Evolutionary conservation across 352 stramenopile species (phyloP).

Genomic region (Thalassiosira mediterranea): DNA sequence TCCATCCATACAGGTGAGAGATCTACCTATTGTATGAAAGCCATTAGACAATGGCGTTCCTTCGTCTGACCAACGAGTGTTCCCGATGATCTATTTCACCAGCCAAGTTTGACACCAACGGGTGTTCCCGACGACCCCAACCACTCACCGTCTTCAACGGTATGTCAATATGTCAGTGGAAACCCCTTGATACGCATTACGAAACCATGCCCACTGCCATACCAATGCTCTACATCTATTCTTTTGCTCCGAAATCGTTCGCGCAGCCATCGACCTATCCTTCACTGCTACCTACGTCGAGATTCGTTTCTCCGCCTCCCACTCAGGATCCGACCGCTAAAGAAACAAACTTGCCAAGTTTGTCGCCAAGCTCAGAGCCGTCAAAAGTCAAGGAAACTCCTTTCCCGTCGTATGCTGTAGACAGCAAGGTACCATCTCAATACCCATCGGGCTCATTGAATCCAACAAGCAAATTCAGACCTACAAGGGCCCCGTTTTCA

Average conservation of each 20-base stretch:
- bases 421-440: background rate
- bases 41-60: background rate
- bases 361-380: background rate
- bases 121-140: background rate
- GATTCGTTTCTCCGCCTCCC: background rate
- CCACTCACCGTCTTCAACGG: background rate
- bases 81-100: background rate
- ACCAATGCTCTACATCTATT: background rate
- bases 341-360: background rate
- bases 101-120: background rate
- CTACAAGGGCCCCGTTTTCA: background rate
- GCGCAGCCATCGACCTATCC: background rate
- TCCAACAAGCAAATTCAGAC: background rate
- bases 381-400: background rate
- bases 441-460: background rate
- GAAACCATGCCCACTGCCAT: too few relatives aligned
- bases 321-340: background rate
- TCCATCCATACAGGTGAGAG: too few relatives aligned
- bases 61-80: background rate
- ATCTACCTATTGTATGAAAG: too few relatives aligned
- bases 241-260: background rate
- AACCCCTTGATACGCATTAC: background rate
- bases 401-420: background rate
- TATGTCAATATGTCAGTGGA: conserved; percentile 1
- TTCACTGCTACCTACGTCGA: background rate